Percentiles rank a stretch among this genome's conserved stretches.
Evolutionary conservation across 2,329 filamentous ascomycete genomes (phyloP).

Genomic region (Leptographium procerum): DNA sequence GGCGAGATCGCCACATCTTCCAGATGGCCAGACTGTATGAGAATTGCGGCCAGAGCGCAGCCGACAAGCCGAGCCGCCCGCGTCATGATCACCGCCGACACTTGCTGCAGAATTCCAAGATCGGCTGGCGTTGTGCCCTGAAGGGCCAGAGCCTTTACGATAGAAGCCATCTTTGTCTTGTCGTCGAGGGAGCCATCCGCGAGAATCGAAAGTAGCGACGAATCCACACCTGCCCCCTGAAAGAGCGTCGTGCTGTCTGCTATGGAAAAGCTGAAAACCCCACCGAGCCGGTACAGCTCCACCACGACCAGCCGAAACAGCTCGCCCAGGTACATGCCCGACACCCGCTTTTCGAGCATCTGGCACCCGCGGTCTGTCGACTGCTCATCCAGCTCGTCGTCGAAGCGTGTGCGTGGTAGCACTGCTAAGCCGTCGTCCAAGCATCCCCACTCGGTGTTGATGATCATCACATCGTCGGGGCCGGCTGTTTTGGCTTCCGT

Average conservation of each 20-base stretch:
- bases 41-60: slow-evolving; percentile 73
- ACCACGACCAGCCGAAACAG: slow-evolving; percentile 71
- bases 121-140: slow-evolving; percentile 30
- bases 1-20: not conserved
- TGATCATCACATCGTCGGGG: slow-evolving; percentile 73
- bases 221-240: not conserved
- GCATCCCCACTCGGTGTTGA: slow-evolving; percentile 97
- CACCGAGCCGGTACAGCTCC: slow-evolving; percentile 26
- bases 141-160: not conserved
- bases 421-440: slow-evolving; percentile 89
- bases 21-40: slow-evolving; percentile 62
- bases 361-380: slow-evolving; percentile 87
- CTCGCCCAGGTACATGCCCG: slow-evolving; percentile 95
- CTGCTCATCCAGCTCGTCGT: slow-evolving; percentile 62
- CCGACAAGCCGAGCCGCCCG: slow-evolving; percentile 83
- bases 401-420: slow-evolving; percentile 74
- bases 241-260: slow-evolving; percentile 27
- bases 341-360: slow-evolving; percentile 99
- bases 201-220: slow-evolving; percentile 3
- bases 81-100: slow-evolving; percentile 73
- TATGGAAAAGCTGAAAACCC: not conserved
- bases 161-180: not conserved
- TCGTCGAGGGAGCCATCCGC: not conserved
- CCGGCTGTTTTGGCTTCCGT: slow-evolving; percentile 50
- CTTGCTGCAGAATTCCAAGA: slow-evolving; percentile 69